Percentiles rank a stretch among this genome's conserved stretches.
Conservation (phyloP, 768 basidiomycete species). For the Brasilioporus rufonigricans region DNA sequence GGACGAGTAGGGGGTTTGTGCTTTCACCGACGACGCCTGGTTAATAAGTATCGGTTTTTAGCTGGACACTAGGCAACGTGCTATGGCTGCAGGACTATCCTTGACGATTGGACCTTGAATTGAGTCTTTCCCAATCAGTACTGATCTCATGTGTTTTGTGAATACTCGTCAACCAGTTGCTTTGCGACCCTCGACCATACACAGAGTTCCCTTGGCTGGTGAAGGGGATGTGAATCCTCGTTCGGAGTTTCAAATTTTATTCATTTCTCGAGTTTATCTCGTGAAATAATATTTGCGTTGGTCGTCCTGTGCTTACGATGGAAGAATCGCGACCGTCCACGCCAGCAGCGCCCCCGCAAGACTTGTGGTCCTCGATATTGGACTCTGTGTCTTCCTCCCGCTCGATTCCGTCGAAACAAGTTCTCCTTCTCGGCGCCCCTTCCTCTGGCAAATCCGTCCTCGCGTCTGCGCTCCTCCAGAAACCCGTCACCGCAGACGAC, state of each 20-base stretch:
- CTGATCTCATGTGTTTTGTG: no score
- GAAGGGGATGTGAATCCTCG: no score
- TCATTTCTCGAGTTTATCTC: background rate
- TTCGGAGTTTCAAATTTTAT: constrained; percentile 27
- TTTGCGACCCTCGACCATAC: no score
- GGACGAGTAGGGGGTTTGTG: no score
- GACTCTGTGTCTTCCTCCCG: constrained; percentile 81
- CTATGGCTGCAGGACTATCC: no score
- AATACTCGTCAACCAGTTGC: no score
- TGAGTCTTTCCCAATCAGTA: no score
- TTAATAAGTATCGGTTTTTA: no score
- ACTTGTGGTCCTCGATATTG: constrained; percentile 92
- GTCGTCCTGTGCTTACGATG: constrained; percentile 28
- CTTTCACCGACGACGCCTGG: no score
- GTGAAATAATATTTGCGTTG: background rate
- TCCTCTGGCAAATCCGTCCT: constrained; percentile 77
- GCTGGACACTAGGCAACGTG: no score
- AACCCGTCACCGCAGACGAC: constrained; percentile 50
- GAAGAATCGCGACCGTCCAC: constrained; percentile 57
- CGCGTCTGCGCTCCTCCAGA: constrained; percentile 69
- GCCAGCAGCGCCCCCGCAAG: constrained; percentile 71
- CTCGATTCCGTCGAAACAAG: constrained; percentile 82
- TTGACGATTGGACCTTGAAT: no score
- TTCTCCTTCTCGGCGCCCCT: constrained; percentile 80
- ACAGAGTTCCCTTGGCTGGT: no score